Evolutionary conservation across 768 basidiomycete species (phyloP), one percentile per base, ranked within the genome.

Genomic region (Termitomyces sp.): DNA sequence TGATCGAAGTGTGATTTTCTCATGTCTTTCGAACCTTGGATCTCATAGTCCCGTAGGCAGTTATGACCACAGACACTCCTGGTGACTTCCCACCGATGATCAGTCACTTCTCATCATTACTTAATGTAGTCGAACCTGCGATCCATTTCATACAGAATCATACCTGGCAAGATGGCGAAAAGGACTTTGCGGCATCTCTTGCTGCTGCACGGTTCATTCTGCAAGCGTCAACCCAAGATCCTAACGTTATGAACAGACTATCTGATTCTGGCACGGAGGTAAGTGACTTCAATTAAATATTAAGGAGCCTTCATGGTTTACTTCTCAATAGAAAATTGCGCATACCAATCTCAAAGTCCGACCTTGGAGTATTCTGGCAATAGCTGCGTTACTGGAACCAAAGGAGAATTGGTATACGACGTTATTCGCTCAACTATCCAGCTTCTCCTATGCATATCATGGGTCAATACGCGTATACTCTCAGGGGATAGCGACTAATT

Each of bases 341-440:
- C 73, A 69, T 42, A 60, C 61, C 16, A 67, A 70, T 61, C 69
- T 78, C 27, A 71, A 72, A 37, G 72, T 88, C 2, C 81, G 85
- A 16, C 74, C 81, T 2, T 92, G 89, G 89, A 89, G 87, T 65
- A 68, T 87, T 36, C 67, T 92, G 20, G 69, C 80, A 0, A 69
- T 90, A 18, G 77, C 81, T 1, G 82, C 82, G 0, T 70, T 91
- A 39, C 69, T 77, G 60, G 76, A 75, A 58, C 66, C 66, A 31
- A 72, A 68, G 13, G 66, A 67, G 42, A 75, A 58, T 62, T 81
- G 68, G 70, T 72, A 60, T 54, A 60, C 64, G 9, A 67, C 78
- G 33, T 66, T 92, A 16, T 77, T 84, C 61, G 66, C 73, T 15
- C 76, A 85, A 60, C 76, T 91, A 37, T 60, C 75, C 11, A 68